Evolutionary conservation across 2,329 filamentous ascomycete genomes (phyloP), one percentile per base, ranked within the genome.

Genomic region (Colletotrichum siamense): DNA sequence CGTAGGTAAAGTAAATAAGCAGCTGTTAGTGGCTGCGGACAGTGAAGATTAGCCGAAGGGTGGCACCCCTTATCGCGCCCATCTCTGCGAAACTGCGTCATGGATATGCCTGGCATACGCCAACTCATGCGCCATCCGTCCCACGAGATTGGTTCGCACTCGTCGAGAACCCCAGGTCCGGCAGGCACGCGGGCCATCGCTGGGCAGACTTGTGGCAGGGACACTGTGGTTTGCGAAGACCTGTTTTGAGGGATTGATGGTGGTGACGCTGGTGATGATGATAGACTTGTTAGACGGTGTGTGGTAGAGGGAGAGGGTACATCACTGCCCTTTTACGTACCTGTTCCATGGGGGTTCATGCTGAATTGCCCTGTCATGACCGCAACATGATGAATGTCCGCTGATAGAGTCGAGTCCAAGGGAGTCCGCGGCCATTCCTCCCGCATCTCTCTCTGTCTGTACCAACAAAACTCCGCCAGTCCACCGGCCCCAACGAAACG

Each of bases 121-220:
- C 73, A 67, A 63, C 73, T 71, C 72, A 67, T 62, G 63, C 62
- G 52, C 73, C 69, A 59, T 4, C 39, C 39, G 57, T 76, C 57
- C 73, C 73, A 76, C 70, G 64, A 69, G 73, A 76, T 76, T 76
- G 73, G 73, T 73, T 69, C 73, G 55, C 34, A 57, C 26, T 28
- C 61, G 34, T 49, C 34, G 32, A 28, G 22, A 12, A 62, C 18
- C 49, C 68, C 68, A 71, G 69, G 73, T 32, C 68, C 73, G 73
- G 52, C 73, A 71, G 62, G 73, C 73, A 75, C 73, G 65, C 64
- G 52, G 73, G 62, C 39, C 61, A 44, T 26, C 28, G 59, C 15
- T 61, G 26, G 8, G 26, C 34, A 30, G 59, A 34, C 67, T 1
- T 26, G 13, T 62, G 9, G 26, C 59, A 75, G 72, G 72, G 67